phyloP scores from a whole-genome alignment of 179 eudicot species.

The Spinacia oleracea region DNA sequence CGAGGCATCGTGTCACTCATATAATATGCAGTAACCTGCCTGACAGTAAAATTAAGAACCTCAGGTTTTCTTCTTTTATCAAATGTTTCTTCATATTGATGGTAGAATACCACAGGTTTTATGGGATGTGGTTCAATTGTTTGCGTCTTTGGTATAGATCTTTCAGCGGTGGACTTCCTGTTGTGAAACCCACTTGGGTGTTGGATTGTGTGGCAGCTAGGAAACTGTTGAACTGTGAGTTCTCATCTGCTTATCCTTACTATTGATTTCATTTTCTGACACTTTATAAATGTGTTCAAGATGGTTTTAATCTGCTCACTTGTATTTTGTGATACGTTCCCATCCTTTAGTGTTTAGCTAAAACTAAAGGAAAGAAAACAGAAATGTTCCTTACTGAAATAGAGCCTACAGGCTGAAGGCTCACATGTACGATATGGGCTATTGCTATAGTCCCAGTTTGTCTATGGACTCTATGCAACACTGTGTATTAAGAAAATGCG shows the following conservation, averaged over 20 bases:
- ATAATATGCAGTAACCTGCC: constrained; percentile 90
- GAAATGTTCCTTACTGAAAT: not conserved
- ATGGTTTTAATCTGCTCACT: not conserved
- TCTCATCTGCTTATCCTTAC: constrained; percentile 1
- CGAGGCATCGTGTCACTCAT: constrained; percentile 46
- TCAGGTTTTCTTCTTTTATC: constrained; percentile 48
- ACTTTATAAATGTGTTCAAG: not conserved
- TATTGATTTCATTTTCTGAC: not conserved
- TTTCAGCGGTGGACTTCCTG: constrained; percentile 91
- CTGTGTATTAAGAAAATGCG: not conserved
- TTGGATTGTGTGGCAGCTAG: constrained; percentile 78
- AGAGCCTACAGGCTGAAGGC: not conserved
- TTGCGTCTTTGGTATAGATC: constrained; percentile 48
- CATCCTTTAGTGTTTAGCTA: not conserved
- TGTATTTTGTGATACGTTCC: not conserved
- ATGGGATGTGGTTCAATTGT: not conserved
- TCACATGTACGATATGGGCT: constrained; percentile 11
- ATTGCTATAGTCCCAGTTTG: not conserved
- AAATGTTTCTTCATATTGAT: constrained; percentile 6
- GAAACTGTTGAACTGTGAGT: constrained; percentile 77
- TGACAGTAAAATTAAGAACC: constrained; percentile 78
- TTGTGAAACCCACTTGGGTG: constrained; percentile 92
- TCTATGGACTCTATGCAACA: not conserved
- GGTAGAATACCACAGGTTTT: not conserved
- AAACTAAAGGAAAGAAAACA: not conserved